phyloP scores from a whole-genome alignment of 305 asterid species.

The Fraxinus nigra region DNA sequence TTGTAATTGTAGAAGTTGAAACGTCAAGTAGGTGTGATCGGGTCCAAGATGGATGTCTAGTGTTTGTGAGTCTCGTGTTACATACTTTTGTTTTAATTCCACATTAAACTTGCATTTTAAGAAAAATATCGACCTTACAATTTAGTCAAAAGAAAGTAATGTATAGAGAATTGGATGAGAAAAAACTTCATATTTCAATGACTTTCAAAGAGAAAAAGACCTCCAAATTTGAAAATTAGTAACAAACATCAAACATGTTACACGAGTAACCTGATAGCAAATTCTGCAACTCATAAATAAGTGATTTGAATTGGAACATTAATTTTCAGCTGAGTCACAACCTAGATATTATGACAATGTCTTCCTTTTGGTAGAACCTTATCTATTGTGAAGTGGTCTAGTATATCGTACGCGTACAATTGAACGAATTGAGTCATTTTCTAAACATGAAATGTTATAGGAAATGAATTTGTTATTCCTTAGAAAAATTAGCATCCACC shows the following conservation, averaged over 20 bases:
- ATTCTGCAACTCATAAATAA: background rate
- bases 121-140: background rate
- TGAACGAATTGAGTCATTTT: background rate
- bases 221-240: background rate
- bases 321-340: background rate
- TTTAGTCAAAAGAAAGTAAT: background rate
- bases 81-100: background rate
- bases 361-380: background rate
- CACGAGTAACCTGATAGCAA: background rate
- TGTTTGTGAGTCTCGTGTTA: background rate
- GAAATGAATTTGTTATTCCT: background rate
- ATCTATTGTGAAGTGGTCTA: background rate
- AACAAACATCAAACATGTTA: background rate
- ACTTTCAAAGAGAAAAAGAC: background rate
- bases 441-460: background rate
- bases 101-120: background rate
- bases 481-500: background rate
- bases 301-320: background rate
- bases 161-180: background rate
- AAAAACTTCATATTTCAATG: background rate
- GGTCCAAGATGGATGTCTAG: background rate
- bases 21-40: background rate
- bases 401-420: background rate
- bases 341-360: background rate
- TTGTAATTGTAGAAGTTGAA: background rate